phyloP scores from a whole-genome alignment of 768 basidiomycete genomes.

The Lactarius evosmus region DNA sequence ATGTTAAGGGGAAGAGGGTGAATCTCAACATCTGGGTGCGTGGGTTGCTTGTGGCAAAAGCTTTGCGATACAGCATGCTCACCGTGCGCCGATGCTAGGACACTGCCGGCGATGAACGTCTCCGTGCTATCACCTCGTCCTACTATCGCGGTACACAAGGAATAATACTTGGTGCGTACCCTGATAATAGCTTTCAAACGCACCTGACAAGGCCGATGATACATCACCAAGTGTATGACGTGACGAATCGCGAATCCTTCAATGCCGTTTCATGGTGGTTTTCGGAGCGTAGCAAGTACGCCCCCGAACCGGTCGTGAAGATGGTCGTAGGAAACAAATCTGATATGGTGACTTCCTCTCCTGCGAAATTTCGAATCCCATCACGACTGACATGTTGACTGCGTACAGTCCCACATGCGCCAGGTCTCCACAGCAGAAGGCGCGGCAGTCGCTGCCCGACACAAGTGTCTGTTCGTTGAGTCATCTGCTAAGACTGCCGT shows the following conservation, averaged over 20 bases:
- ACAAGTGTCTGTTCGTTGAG: constrained; percentile 85
- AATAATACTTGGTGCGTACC: constrained; percentile 61
- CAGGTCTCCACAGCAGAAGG: constrained; percentile 80
- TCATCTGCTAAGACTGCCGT: constrained; percentile 87
- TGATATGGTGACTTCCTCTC: constrained; percentile 60
- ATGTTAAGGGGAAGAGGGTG: constrained; percentile 73
- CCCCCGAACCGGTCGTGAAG: constrained; percentile 78
- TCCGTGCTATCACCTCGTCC: constrained; percentile 88
- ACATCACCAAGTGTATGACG: constrained; percentile 75
- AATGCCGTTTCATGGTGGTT: constrained; percentile 90
- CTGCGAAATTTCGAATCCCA: not conserved
- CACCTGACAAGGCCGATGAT: not conserved
- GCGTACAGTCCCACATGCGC: constrained; percentile 72
- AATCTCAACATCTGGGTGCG: constrained; percentile 96
- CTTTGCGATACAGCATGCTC: not conserved
- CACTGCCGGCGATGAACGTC: constrained; percentile 94
- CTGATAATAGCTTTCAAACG: not conserved
- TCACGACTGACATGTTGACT: not conserved
- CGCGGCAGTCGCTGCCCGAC: constrained; percentile 72
- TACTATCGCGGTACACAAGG: constrained; percentile 91
- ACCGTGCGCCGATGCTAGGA: constrained; percentile 48
- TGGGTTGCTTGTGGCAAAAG: not conserved
- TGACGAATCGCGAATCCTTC: constrained; percentile 87
- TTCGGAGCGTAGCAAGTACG: constrained; percentile 88
- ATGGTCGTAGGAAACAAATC: constrained; percentile 93